Conservation (phyloP, 2,329 filamentous ascomycete species). For the Aspergillus tamarii region DNA sequence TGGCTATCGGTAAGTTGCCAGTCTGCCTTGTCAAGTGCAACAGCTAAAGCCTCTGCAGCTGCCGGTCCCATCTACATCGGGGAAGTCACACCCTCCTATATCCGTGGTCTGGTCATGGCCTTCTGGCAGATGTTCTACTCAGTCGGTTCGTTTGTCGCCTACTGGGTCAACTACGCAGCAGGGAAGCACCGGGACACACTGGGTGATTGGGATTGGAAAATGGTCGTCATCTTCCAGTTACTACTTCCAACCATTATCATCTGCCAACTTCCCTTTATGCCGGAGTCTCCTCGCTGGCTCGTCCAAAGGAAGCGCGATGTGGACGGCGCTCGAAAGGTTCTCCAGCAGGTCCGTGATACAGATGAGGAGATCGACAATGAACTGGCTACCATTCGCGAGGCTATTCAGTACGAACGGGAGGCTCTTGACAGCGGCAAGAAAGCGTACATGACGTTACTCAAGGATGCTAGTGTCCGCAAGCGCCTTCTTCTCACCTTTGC, state of each 20-base stretch:
- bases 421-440: slow-evolving; percentile 44
- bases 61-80: slow-evolving; percentile 72
- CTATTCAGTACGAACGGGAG: slow-evolving; percentile 72
- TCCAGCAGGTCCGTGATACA: slow-evolving; percentile 63
- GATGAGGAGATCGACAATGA: slow-evolving; percentile 68
- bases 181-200: slow-evolving; percentile 57
- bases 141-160: slow-evolving; percentile 67
- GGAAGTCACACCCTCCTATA: slow-evolving; percentile 66
- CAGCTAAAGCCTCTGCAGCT: slow-evolving; percentile 36
- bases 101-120: slow-evolving; percentile 69
- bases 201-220: slow-evolving; percentile 73
- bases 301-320: slow-evolving; percentile 64
- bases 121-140: slow-evolving; percentile 72
- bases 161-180: slow-evolving; percentile 67
- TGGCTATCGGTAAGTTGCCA: slow-evolving; percentile 59
- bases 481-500: slow-evolving; percentile 67
- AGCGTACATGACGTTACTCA: too few relatives aligned
- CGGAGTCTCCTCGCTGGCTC: slow-evolving; percentile 71
- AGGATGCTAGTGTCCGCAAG: slow-evolving; percentile 63
- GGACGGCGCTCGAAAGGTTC: slow-evolving; percentile 60
- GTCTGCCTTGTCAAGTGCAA: neutral
- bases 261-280: slow-evolving; percentile 61
- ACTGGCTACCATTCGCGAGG: slow-evolving; percentile 65
- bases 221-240: slow-evolving; percentile 74
- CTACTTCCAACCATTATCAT: slow-evolving; percentile 68